Percentiles rank a stretch among this genome's conserved stretches.
phyloP scores from a whole-genome alignment of 2,329 filamentous ascomycete species.

The Stenocarpella maydis region DNA sequence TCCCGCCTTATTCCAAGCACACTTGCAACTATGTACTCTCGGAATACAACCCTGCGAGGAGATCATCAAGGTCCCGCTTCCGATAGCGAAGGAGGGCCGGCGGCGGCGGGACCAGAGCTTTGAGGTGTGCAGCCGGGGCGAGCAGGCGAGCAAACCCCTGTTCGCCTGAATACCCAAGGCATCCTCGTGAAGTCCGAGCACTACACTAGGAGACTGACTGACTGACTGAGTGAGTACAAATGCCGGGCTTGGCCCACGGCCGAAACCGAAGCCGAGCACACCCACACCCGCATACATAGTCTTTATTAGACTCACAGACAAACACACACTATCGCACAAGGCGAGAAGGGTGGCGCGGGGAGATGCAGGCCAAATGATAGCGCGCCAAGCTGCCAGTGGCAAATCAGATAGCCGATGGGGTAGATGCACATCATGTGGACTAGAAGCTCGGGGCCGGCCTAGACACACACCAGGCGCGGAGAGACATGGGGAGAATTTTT shows the following conservation, averaged over 20 bases:
- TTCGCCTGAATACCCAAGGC: too few relatives aligned
- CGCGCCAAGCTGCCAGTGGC: constrained; percentile 5
- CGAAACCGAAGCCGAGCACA: constrained; percentile 25
- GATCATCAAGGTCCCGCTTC: not conserved
- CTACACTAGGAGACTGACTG: not conserved
- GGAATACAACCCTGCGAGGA: constrained; percentile 5
- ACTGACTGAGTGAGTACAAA: too few relatives aligned
- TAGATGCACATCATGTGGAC: too few relatives aligned
- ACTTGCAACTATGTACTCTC: not conserved
- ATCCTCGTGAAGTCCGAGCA: not conserved
- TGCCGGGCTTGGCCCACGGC: not conserved
- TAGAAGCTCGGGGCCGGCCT: too few relatives aligned
- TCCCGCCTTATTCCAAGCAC: not conserved
- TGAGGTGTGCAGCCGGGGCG: not conserved
- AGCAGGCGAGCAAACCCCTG: too few relatives aligned
- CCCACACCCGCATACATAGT: not conserved
- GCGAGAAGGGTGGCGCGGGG: not conserved
- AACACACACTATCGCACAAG: constrained; percentile 24
- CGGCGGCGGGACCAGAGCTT: not conserved
- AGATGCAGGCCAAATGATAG: not conserved
- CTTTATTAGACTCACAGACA: too few relatives aligned
- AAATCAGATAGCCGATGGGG: not conserved
- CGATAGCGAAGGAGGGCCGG: not conserved
- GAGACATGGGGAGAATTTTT: not conserved
- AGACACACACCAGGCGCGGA: not conserved